Evolutionary conservation across 225 moss, liverwort and hornwort species (phyloP), one percentile per base, ranked within the genome.

Genomic region (Pseudisothecium myosuroides): DNA sequence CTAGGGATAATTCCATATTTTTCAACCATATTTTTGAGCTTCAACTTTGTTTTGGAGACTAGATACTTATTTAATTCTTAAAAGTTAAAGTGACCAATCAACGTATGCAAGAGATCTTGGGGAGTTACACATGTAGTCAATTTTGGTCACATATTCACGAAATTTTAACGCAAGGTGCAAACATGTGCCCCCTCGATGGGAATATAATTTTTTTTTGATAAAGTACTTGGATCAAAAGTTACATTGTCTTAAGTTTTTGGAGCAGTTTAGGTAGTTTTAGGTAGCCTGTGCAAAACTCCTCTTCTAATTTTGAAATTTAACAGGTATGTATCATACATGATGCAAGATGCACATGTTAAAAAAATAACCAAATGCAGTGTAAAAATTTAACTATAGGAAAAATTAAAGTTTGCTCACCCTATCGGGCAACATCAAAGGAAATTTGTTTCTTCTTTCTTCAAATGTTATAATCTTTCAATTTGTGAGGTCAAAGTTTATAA

Each of bases 131-230:
- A 37, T 20, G 36, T 11, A 66, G 6, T 66, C 11, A 66, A 36
- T 21, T 66, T 37, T 2, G 6, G 20, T 66, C 20, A 36, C 11
- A 21, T 7, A 4, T n/a, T 22, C 7, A 22, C 0, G 0, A n/a
- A 23, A 12, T 4, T 37, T 37, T 37, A 1, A 37, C 3, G 6
- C 20, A 67, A 37, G 6, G 11, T 37, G 20, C 5, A 0, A 66
- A 37, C 11, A 37, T 21, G 6, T 36, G 3, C 2, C 6, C 10
- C 6, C 4, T 2, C 0, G 5, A 0, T 67, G 0, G 11, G 2
- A 37, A 37, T 67, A 67, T 66, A 9, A 10, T 66, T 36, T 3
- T 66, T 65, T 36, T 36, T 10, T 11, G 2, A 37, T 66, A 6
- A 3, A 36, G 6, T 37, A 2, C 1, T 1, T 0, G 1, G 1